Base-by-base conservation (phyloP, 176 grass and related monocot species). In the Elaeis guineensis region DNA sequence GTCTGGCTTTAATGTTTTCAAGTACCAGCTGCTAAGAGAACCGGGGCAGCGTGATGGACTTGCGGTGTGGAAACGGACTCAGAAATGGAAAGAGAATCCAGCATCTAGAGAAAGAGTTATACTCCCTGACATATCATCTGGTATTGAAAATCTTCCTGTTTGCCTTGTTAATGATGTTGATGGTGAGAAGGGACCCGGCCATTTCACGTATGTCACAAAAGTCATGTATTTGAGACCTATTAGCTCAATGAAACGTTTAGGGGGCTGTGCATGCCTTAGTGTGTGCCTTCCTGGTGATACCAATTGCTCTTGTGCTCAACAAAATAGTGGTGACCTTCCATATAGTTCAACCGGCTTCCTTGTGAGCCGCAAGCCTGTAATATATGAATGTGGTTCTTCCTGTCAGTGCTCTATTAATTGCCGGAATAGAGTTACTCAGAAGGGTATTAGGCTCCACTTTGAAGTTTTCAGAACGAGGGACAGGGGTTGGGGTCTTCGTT, bases 381-480 rank as follows among this genome's bases (percentile, higher is more conserved):
- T 96, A 58, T 90, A 87, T 75, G 91, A 96, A 61, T 96, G 91
- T 51, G 55, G 72, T 50, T 52, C 68, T 69, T 84, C 79, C 51
- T 96, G 91, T 52, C 70, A 62, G 17, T 96, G 91, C 75, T 81
- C 80, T 65, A 61, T 64, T 26, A 87, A 78, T 72, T 95, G 91
- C 51, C 86, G 83, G 44, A 87, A 95, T 75, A 90, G 78, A 66
- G 86, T 95, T 59, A 73, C 80, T 3, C 86, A 87, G 57, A 95
- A 85, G 66, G 86, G 86, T 62, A 62, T 78, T 64, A 84, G 73
- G 51, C 61, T 85, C 54, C 91, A 90, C 67, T 87, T 95, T 75
- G 91, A 95, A 78, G 83, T 95, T 61, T 95, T 95, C 18, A 95
- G 75, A 66, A 95, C 91, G n/a, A 50, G n/a, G 5, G 76, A 90